Percentiles rank a stretch among this genome's conserved stretches.
Conservation (phyloP, 345 rosid genomes). For the Brassica nigra region DNA sequence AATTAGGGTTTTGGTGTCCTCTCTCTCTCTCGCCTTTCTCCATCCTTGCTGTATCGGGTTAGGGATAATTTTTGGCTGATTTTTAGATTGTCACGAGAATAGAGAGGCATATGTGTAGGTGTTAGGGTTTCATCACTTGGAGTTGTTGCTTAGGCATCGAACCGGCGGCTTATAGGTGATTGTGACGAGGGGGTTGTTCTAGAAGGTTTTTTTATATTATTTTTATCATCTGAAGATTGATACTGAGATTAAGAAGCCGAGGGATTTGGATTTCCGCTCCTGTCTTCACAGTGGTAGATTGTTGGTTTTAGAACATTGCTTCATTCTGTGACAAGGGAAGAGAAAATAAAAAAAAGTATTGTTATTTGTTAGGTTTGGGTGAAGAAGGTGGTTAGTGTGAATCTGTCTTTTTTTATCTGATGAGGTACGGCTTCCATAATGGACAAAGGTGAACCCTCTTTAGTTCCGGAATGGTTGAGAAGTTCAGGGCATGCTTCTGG, state of each 20-base stretch:
- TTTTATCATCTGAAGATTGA: too few relatives aligned
- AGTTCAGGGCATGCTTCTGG: background rate
- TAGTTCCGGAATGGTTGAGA: background rate
- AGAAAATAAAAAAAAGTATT: background rate
- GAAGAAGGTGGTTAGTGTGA: background rate
- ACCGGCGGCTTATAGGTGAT: constrained; percentile 7
- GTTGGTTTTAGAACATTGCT: background rate
- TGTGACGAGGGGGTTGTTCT: constrained; percentile 36
- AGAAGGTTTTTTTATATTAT: constrained; percentile 30
- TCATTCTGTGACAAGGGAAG: background rate
- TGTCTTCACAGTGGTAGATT: too few relatives aligned
- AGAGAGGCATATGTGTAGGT: constrained; percentile 19
- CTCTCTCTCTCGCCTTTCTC: background rate
- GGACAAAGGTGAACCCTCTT: background rate
- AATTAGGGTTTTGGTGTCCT: constrained; percentile 32
- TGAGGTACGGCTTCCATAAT: background rate
- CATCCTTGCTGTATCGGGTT: background rate
- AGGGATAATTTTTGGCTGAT: background rate
- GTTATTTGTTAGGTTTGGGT: background rate
- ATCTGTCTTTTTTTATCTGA: background rate
- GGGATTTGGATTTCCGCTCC: background rate
- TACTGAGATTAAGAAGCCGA: too few relatives aligned
- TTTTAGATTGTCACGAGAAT: background rate
- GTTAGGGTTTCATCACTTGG: constrained; percentile 41
- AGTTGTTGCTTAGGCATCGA: constrained; percentile 19